Percentiles rank a stretch among this genome's conserved stretches.
Evolutionary conservation across 139 green algal genomes (phyloP).

Genomic region (Chlorella sp.): DNA sequence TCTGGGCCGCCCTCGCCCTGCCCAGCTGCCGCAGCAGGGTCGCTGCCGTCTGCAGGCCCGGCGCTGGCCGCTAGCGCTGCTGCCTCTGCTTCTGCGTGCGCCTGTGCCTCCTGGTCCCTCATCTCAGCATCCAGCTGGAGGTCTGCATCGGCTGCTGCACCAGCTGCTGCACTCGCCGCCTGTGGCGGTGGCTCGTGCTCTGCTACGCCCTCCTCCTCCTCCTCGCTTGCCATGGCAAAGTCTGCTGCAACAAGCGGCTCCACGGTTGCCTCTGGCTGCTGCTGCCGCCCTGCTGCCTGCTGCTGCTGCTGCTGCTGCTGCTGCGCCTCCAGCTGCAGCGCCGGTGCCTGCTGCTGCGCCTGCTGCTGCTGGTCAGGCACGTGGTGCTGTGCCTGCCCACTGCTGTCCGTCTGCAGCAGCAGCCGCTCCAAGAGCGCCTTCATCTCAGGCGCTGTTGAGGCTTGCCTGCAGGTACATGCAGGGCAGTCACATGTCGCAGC

Average conservation of each 20-base stretch:
- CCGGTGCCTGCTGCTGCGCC: neutral
- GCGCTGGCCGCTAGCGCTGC: neutral
- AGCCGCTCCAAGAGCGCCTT: neutral
- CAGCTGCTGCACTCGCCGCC: neutral
- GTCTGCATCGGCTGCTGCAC: neutral
- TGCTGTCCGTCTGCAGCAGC: neutral
- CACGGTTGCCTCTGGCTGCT: neutral
- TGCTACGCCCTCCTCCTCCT: neutral
- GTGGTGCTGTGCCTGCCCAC: conserved; percentile 5
- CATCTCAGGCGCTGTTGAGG: too few species aligned
- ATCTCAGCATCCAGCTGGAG: neutral
- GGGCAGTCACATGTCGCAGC: too few species aligned
- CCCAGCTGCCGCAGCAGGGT: too few species aligned
- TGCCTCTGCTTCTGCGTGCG: neutral
- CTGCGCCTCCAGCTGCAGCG: neutral
- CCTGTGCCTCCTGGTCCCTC: too few species aligned
- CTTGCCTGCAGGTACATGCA: too few species aligned
- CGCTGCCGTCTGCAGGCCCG: neutral
- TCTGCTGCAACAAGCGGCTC: neutral
- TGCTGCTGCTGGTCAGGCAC: conserved; percentile 14
- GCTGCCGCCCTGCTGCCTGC: neutral
- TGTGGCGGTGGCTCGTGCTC: neutral
- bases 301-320: neutral
- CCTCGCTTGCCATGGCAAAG: neutral
- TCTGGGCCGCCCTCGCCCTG: neutral